phyloP scores from a whole-genome alignment of 441 rosid genomes.

The Populus trichocarpa region DNA sequence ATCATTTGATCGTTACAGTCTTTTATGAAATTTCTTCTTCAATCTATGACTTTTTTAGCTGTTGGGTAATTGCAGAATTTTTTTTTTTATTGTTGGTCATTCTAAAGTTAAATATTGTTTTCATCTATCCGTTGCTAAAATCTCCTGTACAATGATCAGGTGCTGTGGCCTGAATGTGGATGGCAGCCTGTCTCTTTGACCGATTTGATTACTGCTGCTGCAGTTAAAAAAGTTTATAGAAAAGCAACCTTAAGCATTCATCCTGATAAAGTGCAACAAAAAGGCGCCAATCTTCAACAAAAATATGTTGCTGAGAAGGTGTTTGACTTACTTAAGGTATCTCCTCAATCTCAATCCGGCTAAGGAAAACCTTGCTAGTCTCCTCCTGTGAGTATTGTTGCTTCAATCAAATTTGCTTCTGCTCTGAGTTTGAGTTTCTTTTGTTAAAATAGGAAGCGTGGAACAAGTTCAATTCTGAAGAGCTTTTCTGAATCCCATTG shows the following conservation, averaged over 20 bases:
- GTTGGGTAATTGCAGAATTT: not conserved
- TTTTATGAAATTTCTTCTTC: not conserved
- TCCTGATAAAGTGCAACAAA: slow-evolving; percentile 99
- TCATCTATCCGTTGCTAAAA: slow-evolving; percentile 7
- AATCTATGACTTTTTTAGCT: not conserved
- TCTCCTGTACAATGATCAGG: slow-evolving; percentile 40
- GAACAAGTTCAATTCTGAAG: slow-evolving; percentile 87
- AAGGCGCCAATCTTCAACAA: slow-evolving; percentile 94
- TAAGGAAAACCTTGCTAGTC: not conserved
- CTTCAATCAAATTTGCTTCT: not conserved
- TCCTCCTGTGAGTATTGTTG: not conserved
- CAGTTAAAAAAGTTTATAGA: slow-evolving; percentile 80
- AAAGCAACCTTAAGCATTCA: slow-evolving; percentile 91
- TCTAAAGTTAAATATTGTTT: not conserved
- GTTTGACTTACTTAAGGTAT: slow-evolving; percentile 92
- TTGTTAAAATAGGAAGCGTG: slow-evolving; percentile 65
- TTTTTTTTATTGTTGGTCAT: not conserved
- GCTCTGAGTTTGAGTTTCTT: slow-evolving; percentile 8
- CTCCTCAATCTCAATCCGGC: not conserved
- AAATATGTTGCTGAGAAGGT: slow-evolving; percentile 89
- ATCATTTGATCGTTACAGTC: not conserved
- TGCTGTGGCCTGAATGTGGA: slow-evolving; percentile 96
- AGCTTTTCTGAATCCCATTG: slow-evolving; percentile 51
- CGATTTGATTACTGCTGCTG: slow-evolving; percentile 65
- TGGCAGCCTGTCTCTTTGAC: slow-evolving; percentile 95